Evolutionary conservation across 108 stramenopile species (phyloP), one percentile per base, ranked within the genome.

Genomic region (Chaetoceros muelleri): DNA sequence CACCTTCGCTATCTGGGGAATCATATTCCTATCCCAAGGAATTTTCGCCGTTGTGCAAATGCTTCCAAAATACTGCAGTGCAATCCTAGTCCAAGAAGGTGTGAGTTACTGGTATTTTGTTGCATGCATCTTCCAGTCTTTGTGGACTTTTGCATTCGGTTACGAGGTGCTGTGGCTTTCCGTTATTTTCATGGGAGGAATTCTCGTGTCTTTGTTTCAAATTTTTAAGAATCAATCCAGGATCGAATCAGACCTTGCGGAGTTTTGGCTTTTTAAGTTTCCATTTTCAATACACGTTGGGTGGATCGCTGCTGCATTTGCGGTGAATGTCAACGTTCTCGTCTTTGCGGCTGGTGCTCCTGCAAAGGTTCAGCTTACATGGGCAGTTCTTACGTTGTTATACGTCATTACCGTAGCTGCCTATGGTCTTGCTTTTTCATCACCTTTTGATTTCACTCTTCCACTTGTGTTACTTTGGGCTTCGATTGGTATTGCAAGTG

Each of bases 291-390:
- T 87, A 28, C 90, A 93, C 61, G 55, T 48, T 22, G 86, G 81
- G 8, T 93, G 90, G 90, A 88, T 93, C 48, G 72, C 77, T 46
- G 90, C 90, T 0, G 90, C 90, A 17, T 65, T 79, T 8, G 55
- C 72, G 18, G 65, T 93, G 16, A 93, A 93, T 73, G 57, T 80
- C 13, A 84, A 80, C 60, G 84, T 89, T 16, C 59, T 81, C 7
- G 67, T 78, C 28, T 81, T 87, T 34, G 57, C 71, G 0, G 44
- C 57, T 28, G 60, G 58, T 0, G 61, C 51, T 19, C 45, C 74
- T 2, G 66, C 70, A 2, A 30, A 31, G 23, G 54, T 64, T 2
- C 85, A 88, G 61, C 31, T 76, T 21, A 46, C 67, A 3, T 60
- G 76, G 10, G 82, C 79, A 2, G 67, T 81, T 46, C 53, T 69